Evolutionary conservation across 2,329 filamentous ascomycete species (phyloP).

Genomic region (Reticulascus tulasneorum): DNA sequence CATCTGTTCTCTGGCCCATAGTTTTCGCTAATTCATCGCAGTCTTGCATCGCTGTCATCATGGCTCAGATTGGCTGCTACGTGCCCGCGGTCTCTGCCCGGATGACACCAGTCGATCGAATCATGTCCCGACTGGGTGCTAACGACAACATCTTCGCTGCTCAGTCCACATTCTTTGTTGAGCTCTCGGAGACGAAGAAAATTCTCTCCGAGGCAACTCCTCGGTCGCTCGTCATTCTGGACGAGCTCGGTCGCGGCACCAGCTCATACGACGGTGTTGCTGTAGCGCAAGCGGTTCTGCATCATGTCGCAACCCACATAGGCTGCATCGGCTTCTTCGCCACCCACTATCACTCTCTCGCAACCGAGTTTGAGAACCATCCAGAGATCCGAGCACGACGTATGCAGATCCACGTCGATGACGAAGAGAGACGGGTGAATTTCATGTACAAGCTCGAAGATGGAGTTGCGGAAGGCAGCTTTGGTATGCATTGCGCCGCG

Average conservation of each 20-base stretch:
- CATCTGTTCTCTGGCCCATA: too few species aligned
- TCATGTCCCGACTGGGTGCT: constrained; percentile 96
- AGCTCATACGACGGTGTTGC: constrained; percentile 95
- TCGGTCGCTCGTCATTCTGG: constrained; percentile 90
- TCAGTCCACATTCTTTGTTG: constrained; percentile 97
- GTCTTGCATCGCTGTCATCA: constrained; percentile 94
- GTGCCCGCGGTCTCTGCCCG: constrained; percentile 78
- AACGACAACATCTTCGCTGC: constrained; percentile 99
- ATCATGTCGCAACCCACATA: constrained; percentile 89
- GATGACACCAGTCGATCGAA: constrained; percentile 88
- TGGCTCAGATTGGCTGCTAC: constrained; percentile 94
- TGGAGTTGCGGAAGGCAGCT: constrained; percentile 92
- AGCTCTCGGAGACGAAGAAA: constrained; percentile 96
- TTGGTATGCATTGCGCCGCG: constrained; percentile 97
- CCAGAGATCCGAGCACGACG: constrained; percentile 82
- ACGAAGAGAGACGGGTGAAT: constrained; percentile 78
- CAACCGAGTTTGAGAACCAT: constrained; percentile 83
- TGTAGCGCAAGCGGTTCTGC: constrained; percentile 93
- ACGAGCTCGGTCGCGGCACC: constrained; percentile 92
- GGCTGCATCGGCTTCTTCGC: constrained; percentile 96
- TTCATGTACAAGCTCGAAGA: constrained; percentile 94
- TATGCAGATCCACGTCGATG: constrained; percentile 95
- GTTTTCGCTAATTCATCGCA: constrained; percentile 31
- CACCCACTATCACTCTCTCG: constrained; percentile 93
- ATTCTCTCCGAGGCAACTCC: constrained; percentile 92